Evolutionary conservation across 1,284 basidiomycete species (phyloP).

Genomic region (Stygiomarasmius scandens): DNA sequence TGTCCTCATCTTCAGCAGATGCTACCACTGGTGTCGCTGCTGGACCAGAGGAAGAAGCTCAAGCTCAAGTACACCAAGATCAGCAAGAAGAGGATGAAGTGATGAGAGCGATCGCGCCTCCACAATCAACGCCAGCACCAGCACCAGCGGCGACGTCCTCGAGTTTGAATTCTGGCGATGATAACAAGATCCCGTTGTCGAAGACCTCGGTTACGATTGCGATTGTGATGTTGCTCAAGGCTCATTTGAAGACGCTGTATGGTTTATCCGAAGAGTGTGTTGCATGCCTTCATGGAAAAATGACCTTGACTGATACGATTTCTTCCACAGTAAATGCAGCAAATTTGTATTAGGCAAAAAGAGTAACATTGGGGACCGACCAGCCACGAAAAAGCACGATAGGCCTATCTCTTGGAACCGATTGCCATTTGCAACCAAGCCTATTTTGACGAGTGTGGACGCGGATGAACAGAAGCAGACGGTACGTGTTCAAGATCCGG

Average conservation of each 20-base stretch:
- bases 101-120: neutral
- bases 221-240: slow-evolving; percentile 83
- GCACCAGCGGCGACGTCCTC: too few species aligned
- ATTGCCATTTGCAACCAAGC: slow-evolving; percentile 62
- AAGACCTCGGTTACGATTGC: slow-evolving; percentile 75
- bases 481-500: too few species aligned
- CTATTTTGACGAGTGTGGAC: slow-evolving; percentile 64
- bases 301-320: slow-evolving; percentile 5
- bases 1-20: neutral
- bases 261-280: slow-evolving; percentile 85
- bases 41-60: neutral
- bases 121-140: too few species aligned
- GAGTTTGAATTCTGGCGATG: slow-evolving; percentile 15
- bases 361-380: slow-evolving; percentile 79
- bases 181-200: slow-evolving; percentile 48
- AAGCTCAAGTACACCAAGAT: neutral
- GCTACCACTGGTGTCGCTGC: too few species aligned
- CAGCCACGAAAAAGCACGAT: slow-evolving; percentile 67
- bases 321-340: slow-evolving; percentile 72
- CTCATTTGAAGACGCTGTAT: slow-evolving; percentile 81
- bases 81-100: neutral
- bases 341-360: slow-evolving; percentile 88
- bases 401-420: slow-evolving; percentile 71
- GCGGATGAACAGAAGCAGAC: slow-evolving; percentile 55
- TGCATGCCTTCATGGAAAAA: too few species aligned